Conservation (phyloP, 768 basidiomycete genomes). For the Termitomyces titanicus region DNA sequence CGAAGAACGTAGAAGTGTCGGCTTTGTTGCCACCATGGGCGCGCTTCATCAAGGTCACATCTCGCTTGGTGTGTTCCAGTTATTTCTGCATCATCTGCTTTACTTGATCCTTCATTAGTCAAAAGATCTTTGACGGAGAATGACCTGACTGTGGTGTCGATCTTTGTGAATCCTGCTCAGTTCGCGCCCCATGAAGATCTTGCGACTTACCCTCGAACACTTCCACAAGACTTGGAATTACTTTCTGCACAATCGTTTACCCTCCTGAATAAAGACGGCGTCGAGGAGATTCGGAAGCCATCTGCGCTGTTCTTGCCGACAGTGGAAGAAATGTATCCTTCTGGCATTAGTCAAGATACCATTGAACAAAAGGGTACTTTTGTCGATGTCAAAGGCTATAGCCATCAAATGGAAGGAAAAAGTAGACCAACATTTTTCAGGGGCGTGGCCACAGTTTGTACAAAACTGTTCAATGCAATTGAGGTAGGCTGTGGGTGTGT, state of each 20-base stretch:
- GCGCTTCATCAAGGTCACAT: conserved; percentile 94
- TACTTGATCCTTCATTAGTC: conserved; percentile 44
- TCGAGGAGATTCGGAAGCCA: conserved; percentile 34
- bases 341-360: conserved; percentile 79
- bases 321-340: conserved; percentile 87
- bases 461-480: conserved; percentile 91
- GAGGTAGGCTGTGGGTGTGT: conserved; percentile 54
- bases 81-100: not conserved
- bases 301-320: conserved; percentile 79
- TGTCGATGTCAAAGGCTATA: conserved; percentile 87
- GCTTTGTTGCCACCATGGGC: conserved; percentile 98
- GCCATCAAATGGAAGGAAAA: conserved; percentile 89
- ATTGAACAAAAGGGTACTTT: conserved; percentile 81
- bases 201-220: conserved; percentile 83
- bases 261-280: conserved; percentile 11
- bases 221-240: conserved; percentile 68
- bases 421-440: conserved; percentile 90
- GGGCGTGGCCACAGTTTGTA: conserved; percentile 92
- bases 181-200: conserved; percentile 97
- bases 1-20: conserved; percentile 62
- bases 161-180: conserved; percentile 98
- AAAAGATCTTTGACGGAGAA: conserved; percentile 71
- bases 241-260: conserved; percentile 39
- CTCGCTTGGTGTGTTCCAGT: conserved; percentile 64
- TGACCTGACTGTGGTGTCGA: conserved; percentile 86